Conservation (phyloP, 805 yeast genomes). For the Candida suzukii region DNA sequence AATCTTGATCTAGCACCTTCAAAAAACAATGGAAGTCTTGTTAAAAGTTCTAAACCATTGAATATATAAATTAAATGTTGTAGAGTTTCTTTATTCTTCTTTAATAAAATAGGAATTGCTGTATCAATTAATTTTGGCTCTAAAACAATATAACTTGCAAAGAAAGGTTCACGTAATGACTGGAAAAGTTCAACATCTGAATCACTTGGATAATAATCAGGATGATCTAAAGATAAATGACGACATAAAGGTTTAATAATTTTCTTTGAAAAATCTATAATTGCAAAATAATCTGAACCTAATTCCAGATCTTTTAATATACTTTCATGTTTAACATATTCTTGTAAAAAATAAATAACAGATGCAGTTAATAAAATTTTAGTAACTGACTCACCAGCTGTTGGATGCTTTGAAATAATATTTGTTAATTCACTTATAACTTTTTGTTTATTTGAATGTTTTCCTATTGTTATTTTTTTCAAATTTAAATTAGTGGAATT, state of each 20-base stretch:
- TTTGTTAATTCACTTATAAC: conserved; percentile 18
- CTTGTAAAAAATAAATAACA: conserved; percentile 10
- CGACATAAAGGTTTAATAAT: conserved; percentile 16
- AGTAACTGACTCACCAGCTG: conserved; percentile 23
- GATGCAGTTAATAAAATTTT: conserved; percentile 27
- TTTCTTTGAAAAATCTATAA: conserved; percentile 21
- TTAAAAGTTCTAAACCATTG: conserved; percentile 18
- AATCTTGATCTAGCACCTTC: conserved; percentile 3
- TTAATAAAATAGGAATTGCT: background rate
- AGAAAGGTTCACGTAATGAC: conserved; percentile 15
- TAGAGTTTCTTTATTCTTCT: background rate
- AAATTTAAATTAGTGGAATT: conserved; percentile 9
- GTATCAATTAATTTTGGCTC: conserved; percentile 5
- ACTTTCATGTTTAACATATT: background rate
- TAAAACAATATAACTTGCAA: conserved; percentile 19
- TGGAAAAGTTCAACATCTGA: conserved; percentile 12
- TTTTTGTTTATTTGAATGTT: conserved; percentile 15
- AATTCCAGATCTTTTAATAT: conserved; percentile 14
- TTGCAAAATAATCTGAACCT: conserved; percentile 8
- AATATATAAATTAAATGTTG: conserved; percentile 11
- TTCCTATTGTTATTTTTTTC: conserved; percentile 15
- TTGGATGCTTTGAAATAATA: conserved; percentile 15
- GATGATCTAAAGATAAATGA: conserved; percentile 23
- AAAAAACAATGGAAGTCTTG: conserved; percentile 14
- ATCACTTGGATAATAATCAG: conserved; percentile 15